phyloP scores from a whole-genome alignment of 257 asterid genomes.

The Gynochthodes officinalis region DNA sequence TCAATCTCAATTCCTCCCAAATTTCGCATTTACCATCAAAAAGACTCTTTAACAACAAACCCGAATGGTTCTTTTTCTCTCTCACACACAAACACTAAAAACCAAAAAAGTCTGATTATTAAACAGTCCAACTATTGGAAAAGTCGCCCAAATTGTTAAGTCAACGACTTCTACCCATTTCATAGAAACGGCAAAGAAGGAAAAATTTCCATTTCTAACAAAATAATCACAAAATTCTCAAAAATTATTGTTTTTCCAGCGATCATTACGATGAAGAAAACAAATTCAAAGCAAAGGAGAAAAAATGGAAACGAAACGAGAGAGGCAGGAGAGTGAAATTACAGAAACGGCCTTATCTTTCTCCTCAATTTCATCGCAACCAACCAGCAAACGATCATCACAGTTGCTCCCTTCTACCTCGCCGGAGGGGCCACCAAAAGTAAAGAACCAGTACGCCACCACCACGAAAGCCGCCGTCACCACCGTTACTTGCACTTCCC shows the following conservation, averaged over 20 bases:
- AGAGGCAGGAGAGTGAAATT: background rate
- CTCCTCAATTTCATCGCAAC: conserved; percentile 34
- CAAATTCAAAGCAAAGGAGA: background rate
- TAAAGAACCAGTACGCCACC: conserved; percentile 52
- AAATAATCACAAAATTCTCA: background rate
- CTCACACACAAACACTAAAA: background rate
- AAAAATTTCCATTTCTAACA: background rate
- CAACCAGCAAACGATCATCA: conserved; percentile 35
- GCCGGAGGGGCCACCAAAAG: conserved; percentile 34
- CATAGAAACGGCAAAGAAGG: background rate
- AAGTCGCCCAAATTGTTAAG: background rate
- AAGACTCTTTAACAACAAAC: conserved; percentile 8
- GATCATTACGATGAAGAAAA: background rate
- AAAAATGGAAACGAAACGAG: background rate
- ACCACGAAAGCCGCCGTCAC: conserved; percentile 64
- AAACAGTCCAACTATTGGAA: conserved; percentile 8
- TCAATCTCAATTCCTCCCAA: background rate
- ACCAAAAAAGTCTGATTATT: background rate
- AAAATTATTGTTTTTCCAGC: background rate
- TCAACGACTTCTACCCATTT: background rate
- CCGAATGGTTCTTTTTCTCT: background rate
- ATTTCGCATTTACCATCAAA: background rate
- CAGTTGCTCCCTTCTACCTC: conserved; percentile 31
- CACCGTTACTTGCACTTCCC: conserved; percentile 79
- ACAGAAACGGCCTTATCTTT: conserved; percentile 36